Percentiles rank a stretch among this genome's conserved stretches.
These are phyloP conservation scores for Pisolithus sp. DNA, from an alignment of 768 basidiomycete species.

Conservation along the genomic window DNA sequence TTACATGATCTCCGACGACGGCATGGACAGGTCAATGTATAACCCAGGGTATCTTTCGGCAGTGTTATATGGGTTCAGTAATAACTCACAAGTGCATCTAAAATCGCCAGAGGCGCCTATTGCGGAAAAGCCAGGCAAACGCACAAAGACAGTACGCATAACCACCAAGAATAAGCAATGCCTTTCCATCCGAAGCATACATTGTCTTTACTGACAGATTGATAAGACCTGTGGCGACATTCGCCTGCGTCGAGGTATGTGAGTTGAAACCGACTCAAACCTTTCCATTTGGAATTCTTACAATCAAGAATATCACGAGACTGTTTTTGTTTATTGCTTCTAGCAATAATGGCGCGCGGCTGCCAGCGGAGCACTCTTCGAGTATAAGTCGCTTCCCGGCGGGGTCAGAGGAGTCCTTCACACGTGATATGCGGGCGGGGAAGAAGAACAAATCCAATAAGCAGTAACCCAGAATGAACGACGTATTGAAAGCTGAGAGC, in stretches of 20 bases:
- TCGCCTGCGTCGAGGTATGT: conserved; percentile 50
- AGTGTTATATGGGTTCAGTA: not conserved
- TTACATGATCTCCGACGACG: too few relatives aligned
- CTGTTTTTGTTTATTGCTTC: conserved; percentile 82
- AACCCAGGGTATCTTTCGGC: not conserved
- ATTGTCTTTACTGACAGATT: conserved; percentile 80
- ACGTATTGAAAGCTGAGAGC: conserved; percentile 83
- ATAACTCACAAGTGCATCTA: conserved; percentile 4
- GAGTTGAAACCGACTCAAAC: not conserved
- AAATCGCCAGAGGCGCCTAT: conserved; percentile 28
- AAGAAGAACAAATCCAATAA: conserved; percentile 68
- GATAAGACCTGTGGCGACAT: conserved; percentile 77
- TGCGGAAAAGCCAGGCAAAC: conserved; percentile 53
- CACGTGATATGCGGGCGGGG: conserved; percentile 34
- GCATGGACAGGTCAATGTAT: too few relatives aligned
- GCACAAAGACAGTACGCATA: conserved; percentile 58
- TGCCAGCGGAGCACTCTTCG: conserved; percentile 14
- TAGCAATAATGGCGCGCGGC: conserved; percentile 46
- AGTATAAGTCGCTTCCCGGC: conserved; percentile 20
- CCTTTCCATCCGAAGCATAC: conserved; percentile 52
- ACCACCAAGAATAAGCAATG: conserved; percentile 53
- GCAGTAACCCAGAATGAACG: conserved; percentile 78
- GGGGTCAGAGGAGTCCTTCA: conserved; percentile 18
- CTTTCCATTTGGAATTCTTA: conserved; percentile 32
- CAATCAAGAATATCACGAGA: conserved; percentile 72